Conservation (phyloP, 2,329 filamentous ascomycete genomes). For the Pestalotiopsis sp. region DNA sequence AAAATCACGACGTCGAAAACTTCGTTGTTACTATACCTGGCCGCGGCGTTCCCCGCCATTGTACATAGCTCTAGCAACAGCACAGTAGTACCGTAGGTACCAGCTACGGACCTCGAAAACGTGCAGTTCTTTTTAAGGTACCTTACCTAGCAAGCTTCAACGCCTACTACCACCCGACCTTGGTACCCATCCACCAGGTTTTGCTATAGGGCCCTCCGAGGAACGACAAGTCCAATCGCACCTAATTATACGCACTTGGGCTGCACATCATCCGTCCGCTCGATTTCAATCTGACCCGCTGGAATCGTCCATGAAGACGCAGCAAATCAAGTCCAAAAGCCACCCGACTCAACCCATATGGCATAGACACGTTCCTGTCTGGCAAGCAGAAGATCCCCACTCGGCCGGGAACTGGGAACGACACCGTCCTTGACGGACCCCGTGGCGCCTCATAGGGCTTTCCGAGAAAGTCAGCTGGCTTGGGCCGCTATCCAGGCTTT, state of each 20-base stretch:
- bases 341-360: neutral
- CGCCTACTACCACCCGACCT: neutral
- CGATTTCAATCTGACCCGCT: neutral
- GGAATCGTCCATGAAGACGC: neutral
- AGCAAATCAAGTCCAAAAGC: neutral
- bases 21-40: neutral
- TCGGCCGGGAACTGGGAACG: neutral
- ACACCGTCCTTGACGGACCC: neutral
- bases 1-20: neutral
- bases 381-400: neutral
- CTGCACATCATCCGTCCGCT: neutral
- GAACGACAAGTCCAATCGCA: neutral
- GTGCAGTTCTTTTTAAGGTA: neutral
- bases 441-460: conserved; percentile 7
- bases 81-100: neutral
- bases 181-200: neutral
- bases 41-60: neutral
- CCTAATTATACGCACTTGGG: neutral
- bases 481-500: neutral
- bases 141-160: neutral
- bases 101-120: neutral
- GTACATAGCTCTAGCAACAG: neutral
- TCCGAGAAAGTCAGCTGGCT: conserved; percentile 6
- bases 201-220: neutral
- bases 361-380: neutral